phyloP scores from a whole-genome alignment of 306 rosid genomes.

The Trifolium pratense region DNA sequence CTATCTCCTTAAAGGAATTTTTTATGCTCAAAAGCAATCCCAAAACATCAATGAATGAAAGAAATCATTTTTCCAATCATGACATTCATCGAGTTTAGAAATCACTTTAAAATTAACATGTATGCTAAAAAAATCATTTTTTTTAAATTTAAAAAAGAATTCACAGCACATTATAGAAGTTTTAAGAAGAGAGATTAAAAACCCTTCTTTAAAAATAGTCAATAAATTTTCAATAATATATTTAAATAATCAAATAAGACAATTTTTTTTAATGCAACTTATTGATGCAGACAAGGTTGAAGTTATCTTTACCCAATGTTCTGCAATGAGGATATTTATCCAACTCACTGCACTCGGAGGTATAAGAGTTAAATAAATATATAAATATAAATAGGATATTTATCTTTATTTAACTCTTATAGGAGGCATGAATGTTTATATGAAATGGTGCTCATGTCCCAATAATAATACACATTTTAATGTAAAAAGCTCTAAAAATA shows the following conservation, averaged over 20 bases:
- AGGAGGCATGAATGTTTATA: neutral
- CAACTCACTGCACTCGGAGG: slow-evolving; percentile 21
- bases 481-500: slow-evolving; percentile 1
- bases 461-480: slow-evolving; percentile 26
- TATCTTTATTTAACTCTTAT: too few species aligned
- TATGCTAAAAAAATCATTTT: neutral
- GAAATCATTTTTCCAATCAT: slow-evolving; percentile 8
- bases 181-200: slow-evolving; percentile 11
- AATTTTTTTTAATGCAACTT: slow-evolving; percentile 26
- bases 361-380: too few species aligned
- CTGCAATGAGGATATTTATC: slow-evolving; percentile 23
- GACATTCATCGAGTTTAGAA: slow-evolving; percentile 19
- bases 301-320: slow-evolving; percentile 6
- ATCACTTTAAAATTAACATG: neutral
- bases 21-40: slow-evolving; percentile 24
- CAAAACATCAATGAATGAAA: slow-evolving; percentile 18
- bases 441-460: slow-evolving; percentile 5
- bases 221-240: slow-evolving; percentile 19
- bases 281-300: slow-evolving; percentile 4
- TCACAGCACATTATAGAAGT: slow-evolving; percentile 5
- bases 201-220: slow-evolving; percentile 11
- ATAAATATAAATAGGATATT: too few species aligned
- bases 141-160: slow-evolving; percentile 2
- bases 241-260: neutral
- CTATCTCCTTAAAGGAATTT: slow-evolving; percentile 5